phyloP scores from a whole-genome alignment of 352 stramenopile genomes.

The Plasmopara muralis region DNA sequence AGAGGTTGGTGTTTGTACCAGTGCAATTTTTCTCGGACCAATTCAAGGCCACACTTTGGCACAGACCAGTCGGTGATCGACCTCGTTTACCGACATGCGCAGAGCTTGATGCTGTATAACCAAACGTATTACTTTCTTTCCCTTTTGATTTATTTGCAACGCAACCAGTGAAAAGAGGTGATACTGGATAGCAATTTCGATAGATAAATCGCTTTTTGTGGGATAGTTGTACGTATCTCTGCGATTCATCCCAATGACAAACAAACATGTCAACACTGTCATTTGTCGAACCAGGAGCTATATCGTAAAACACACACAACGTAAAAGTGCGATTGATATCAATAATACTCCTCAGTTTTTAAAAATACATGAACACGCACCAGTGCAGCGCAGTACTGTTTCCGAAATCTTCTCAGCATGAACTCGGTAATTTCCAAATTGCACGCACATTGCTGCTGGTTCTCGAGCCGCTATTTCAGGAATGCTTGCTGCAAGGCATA shows the following conservation, averaged over 20 bases:
- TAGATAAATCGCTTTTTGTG: slow-evolving; percentile 51
- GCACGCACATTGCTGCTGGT: slow-evolving; percentile 47
- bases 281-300: slow-evolving; percentile 39
- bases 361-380: slow-evolving; percentile 25
- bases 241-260: slow-evolving; percentile 26
- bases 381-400: slow-evolving; percentile 67
- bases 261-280: slow-evolving; percentile 59
- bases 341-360: not conserved
- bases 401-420: slow-evolving; percentile 59
- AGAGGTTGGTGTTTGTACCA: slow-evolving; percentile 36
- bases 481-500: slow-evolving; percentile 57
- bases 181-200: slow-evolving; percentile 35
- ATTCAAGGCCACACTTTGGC: slow-evolving; percentile 10
- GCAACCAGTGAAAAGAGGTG: slow-evolving; percentile 21
- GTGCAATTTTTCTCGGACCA: slow-evolving; percentile 14
- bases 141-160: slow-evolving; percentile 10
- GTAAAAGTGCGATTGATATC: slow-evolving; percentile 1
- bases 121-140: slow-evolving; percentile 9
- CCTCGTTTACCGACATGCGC: slow-evolving; percentile 35
- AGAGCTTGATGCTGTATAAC: slow-evolving; percentile 9
- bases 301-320: not conserved
- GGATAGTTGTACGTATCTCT: slow-evolving; percentile 41
- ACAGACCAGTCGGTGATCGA: slow-evolving; percentile 31
- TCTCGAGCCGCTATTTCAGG: slow-evolving; percentile 17
- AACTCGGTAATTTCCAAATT: slow-evolving; percentile 52